Base-by-base conservation (phyloP, 1,284 basidiomycete species). In the Ustilago xerochloae region DNA sequence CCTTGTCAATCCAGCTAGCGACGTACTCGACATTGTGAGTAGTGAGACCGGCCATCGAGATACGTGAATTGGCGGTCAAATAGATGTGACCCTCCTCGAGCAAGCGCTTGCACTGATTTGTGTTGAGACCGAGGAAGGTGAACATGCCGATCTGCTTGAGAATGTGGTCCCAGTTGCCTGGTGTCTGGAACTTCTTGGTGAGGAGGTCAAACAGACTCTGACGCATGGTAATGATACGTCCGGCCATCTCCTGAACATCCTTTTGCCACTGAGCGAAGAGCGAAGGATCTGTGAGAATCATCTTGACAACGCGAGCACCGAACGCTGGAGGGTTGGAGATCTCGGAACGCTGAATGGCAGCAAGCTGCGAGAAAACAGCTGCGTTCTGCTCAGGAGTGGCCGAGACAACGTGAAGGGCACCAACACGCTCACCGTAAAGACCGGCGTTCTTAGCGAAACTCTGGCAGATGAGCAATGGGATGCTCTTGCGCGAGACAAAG, bases 401-500 rank as follows among this genome's bases (percentile, higher is more conserved):
- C 16, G 68, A 68, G 29, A 82, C 71, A 16, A 84, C 64, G 73
- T 84, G 82, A 30, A 91, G 88, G 45, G 88, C 87, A n/a, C 90
- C 90, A 16, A 90, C 88, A 47, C 92, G 91, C 81, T 78, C 97
- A 51, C 93, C 92, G 83, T 97, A 97, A 84, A 97, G 84, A 7
- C 95, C 95, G 10, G 94, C 93, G 81, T 97, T 97, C 89, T 97
- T 97, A 35, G 94, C 93, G 85, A 95, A 97, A 84, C 91, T 93
- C 91, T 96, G 97, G 87, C 93, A 96, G 54, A 97, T 89, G 28
- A 97, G 88, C 86, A 95, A 83, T 26, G 93, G 89, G 50, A 97
- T 89, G 18, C 88, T 88, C 67, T 87, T 87, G 35, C 77, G 75
- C 75, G 89, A 86, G 29, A 90, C 91, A 87, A 97, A 97, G 87